Evolutionary conservation across 495 filamentous ascomycete species (phyloP).

Genomic region (Apiosordaria backusii): DNA sequence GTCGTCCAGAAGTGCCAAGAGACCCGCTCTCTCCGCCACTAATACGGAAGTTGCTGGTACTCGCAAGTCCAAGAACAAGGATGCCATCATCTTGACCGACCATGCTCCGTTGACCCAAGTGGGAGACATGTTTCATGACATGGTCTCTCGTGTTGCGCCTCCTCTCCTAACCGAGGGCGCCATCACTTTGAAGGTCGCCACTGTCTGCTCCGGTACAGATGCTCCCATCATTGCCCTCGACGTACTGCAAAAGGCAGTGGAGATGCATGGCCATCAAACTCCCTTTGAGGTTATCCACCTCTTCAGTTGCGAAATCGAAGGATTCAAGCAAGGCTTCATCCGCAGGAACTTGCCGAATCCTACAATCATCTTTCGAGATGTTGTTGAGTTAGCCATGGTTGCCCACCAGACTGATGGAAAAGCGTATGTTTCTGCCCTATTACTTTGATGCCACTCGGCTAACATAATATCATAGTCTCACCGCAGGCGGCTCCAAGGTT

Average conservation of each 20-base stretch:
- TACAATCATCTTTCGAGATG: slow-evolving; percentile 64
- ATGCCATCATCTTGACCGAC: slow-evolving; percentile 7
- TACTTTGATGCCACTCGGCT: slow-evolving; percentile 11
- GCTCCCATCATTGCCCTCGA: slow-evolving; percentile 67
- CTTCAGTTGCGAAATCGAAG: slow-evolving; percentile 77
- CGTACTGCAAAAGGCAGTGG: slow-evolving; percentile 42
- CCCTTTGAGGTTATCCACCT: slow-evolving; percentile 55
- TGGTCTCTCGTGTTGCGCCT: slow-evolving; percentile 20
- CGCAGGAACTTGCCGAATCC: slow-evolving; percentile 63
- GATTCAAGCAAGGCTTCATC: slow-evolving; percentile 78
- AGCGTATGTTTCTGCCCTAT: slow-evolving; percentile 51
- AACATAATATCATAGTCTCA: slow-evolving; percentile 50
- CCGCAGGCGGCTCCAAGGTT: slow-evolving; percentile 62
- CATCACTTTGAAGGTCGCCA: slow-evolving; percentile 58
- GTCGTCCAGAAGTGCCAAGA: neutral
- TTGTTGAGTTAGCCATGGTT: slow-evolving; percentile 52
- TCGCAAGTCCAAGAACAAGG: neutral
- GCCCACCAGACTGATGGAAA: slow-evolving; percentile 28
- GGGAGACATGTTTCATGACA: slow-evolving; percentile 33
- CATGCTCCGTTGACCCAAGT: slow-evolving; percentile 27
- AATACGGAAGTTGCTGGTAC: neutral
- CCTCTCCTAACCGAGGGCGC: slow-evolving; percentile 1
- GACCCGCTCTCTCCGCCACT: too few species aligned
- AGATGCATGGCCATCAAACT: slow-evolving; percentile 16
- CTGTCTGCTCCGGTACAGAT: slow-evolving; percentile 82